Evolutionary conservation across 108 stramenopile genomes (phyloP).

Genomic region (Fistulifera pelliculosa): DNA sequence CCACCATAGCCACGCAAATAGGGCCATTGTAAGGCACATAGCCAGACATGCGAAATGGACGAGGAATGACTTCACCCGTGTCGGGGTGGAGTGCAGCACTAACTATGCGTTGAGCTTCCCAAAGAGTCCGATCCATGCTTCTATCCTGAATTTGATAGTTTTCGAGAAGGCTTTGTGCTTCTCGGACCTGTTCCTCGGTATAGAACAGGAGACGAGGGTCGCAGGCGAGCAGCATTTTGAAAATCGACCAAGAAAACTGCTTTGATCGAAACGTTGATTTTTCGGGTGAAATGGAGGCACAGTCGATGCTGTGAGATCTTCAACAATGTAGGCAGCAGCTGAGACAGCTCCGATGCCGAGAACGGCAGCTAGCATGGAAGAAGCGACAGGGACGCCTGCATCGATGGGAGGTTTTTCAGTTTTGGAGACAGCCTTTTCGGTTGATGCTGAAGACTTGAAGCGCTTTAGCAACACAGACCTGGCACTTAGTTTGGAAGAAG

Average conservation of each 20-base stretch:
- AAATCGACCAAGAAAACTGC: conserved; percentile 50
- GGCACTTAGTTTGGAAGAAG: no score
- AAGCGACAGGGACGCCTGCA: conserved; percentile 22
- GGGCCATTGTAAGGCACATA: conserved; percentile 84
- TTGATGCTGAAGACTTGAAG: no score
- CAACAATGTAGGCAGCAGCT: conserved; percentile 31
- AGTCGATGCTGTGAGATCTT: conserved; percentile 32
- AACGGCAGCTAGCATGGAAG: conserved; percentile 37
- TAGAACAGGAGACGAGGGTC: conserved; percentile 57
- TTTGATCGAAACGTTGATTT: conserved; percentile 48
- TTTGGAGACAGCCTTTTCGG: no score
- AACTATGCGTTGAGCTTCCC: conserved; percentile 49
- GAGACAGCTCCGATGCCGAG: conserved; percentile 43
- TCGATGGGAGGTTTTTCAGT: neutral
- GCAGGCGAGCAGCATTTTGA: conserved; percentile 65
- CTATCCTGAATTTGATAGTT: conserved; percentile 20
- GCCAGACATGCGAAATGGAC: conserved; percentile 78
- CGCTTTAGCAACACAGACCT: no score
- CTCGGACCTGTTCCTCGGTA: conserved; percentile 31
- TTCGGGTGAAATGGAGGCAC: conserved; percentile 48
- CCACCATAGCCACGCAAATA: conserved; percentile 67
- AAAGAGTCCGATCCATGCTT: conserved; percentile 19
- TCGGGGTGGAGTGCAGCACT: conserved; percentile 86
- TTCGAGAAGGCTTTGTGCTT: conserved; percentile 31
- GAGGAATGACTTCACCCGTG: conserved; percentile 79